phyloP scores from a whole-genome alignment of 1,284 basidiomycete genomes.

The Polyporus tsugae region DNA sequence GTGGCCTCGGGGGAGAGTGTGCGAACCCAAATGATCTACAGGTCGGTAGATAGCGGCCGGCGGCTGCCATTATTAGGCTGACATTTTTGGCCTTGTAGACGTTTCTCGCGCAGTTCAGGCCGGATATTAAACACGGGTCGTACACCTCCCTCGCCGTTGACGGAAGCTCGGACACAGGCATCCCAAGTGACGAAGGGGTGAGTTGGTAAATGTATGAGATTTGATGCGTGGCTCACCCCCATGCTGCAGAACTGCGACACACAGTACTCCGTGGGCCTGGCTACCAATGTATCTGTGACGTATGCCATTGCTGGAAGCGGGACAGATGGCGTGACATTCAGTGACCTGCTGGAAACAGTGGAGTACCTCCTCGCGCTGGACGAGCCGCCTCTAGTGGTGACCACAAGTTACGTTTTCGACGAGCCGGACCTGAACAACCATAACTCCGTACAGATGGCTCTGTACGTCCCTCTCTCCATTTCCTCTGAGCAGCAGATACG shows the following conservation, averaged over 20 bases:
- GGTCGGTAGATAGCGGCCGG: constrained; percentile 31
- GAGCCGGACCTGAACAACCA: constrained; percentile 43
- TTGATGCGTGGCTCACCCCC: too few relatives aligned
- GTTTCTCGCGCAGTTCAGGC: constrained; percentile 54
- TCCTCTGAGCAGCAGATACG: background rate
- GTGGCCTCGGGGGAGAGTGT: constrained; percentile 59
- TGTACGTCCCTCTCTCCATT: constrained; percentile 46
- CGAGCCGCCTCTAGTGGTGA: constrained; percentile 42
- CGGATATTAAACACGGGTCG: constrained; percentile 48
- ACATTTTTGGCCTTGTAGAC: constrained; percentile 42
- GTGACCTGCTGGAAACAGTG: constrained; percentile 41
- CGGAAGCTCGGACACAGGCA: constrained; percentile 7
- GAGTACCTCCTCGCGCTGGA: constrained; percentile 41
- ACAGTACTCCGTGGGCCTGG: constrained; percentile 69
- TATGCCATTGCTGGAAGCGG: constrained; percentile 27
- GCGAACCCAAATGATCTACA: constrained; percentile 55
- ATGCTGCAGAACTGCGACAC: constrained; percentile 58
- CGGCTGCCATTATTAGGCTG: background rate
- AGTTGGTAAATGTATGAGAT: background rate
- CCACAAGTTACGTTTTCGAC: constrained; percentile 60
- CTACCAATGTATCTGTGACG: constrained; percentile 50
- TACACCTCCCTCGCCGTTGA: constrained; percentile 13
- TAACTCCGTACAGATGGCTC: constrained; percentile 51
- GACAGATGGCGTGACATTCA: constrained; percentile 25
- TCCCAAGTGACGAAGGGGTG: constrained; percentile 28